These are phyloP conservation scores for Pleurotus eryngii DNA, from an alignment of 768 basidiomycete species.

Conservation along the genomic window DNA sequence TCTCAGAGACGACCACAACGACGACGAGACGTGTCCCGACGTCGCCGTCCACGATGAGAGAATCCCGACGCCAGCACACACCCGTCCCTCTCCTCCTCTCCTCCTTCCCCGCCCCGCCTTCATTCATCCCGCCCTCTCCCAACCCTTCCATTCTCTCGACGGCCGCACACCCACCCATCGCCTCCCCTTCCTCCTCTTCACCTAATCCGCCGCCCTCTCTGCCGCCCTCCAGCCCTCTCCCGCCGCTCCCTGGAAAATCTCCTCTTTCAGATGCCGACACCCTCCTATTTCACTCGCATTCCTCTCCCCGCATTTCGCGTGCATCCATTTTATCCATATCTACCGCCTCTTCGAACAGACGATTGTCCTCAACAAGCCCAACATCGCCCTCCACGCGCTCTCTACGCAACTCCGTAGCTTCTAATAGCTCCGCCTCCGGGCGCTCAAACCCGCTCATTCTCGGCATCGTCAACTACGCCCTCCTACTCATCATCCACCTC, in stretches of 20 bases:
- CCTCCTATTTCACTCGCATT: conserved; percentile 5
- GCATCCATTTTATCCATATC: background rate
- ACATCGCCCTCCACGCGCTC: conserved; percentile 17
- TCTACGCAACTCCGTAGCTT: conserved; percentile 7
- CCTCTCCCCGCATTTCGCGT: conserved; percentile 1
- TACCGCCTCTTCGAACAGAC: background rate
- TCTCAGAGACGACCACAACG: background rate
- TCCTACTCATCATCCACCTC: conserved; percentile 9
- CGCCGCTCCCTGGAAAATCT: conserved; percentile 7
- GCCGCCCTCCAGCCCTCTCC: conserved; percentile 6
- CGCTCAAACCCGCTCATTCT: conserved; percentile 5
- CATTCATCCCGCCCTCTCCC: conserved; percentile 19
- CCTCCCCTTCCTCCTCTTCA: background rate
- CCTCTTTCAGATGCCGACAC: conserved; percentile 8
- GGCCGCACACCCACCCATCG: background rate
- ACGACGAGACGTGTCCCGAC: background rate
- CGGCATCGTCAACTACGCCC: background rate
- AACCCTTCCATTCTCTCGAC: background rate
- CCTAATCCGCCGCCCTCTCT: conserved; percentile 10
- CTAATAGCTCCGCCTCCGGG: background rate
- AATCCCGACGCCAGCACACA: background rate
- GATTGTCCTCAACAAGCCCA: background rate
- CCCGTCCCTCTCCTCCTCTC: conserved; percentile 28
- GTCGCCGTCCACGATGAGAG: background rate
- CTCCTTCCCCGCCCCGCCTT: conserved; percentile 39